Evolutionary conservation across 495 filamentous ascomycete species (phyloP).

Genomic region (Neurospora sp.): DNA sequence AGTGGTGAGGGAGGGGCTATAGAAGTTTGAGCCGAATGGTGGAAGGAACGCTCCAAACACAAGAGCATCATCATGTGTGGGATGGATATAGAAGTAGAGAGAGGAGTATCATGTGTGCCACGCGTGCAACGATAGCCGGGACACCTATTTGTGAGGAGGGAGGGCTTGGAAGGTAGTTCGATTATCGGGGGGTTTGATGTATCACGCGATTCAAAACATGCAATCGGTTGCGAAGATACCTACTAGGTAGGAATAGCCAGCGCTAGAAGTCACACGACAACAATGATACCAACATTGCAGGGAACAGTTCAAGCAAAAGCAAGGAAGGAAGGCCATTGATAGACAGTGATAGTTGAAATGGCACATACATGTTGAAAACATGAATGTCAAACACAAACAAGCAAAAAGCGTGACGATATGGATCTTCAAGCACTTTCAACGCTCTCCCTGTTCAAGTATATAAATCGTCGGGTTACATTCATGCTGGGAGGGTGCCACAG

Average conservation of each 20-base stretch:
- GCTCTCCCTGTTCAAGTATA: too few relatives aligned
- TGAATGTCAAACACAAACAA: too few relatives aligned
- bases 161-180: background rate
- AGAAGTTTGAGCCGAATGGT: background rate
- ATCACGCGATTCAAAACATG: background rate
- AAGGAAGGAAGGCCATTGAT: too few relatives aligned
- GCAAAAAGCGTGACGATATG: too few relatives aligned
- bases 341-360: too few relatives aligned
- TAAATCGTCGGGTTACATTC: too few relatives aligned
- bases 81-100: background rate
- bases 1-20: background rate
- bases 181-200: background rate
- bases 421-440: too few relatives aligned
- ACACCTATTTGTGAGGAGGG: background rate
- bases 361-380: too few relatives aligned
- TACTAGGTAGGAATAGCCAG: background rate
- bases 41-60: background rate
- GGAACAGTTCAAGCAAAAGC: background rate
- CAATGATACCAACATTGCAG: background rate
- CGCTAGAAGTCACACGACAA: background rate
- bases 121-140: background rate
- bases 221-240: background rate
- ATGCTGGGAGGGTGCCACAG: too few relatives aligned
- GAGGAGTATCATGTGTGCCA: background rate
- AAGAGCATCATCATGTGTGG: background rate